Conservation (phyloP, 169 alveolate genomes). For the Plasmodium blacklocki region DNA sequence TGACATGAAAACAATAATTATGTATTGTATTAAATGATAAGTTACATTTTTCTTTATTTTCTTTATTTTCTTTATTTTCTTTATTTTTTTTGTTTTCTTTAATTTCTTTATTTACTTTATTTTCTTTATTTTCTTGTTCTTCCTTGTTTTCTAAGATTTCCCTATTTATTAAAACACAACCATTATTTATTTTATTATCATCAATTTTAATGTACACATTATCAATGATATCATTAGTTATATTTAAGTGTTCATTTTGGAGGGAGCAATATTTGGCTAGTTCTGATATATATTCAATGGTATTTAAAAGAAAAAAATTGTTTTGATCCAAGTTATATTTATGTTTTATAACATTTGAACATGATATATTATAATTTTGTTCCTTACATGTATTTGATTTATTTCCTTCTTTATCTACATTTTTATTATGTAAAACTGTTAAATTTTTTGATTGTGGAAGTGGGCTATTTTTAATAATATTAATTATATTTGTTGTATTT, state of each 20-base stretch:
- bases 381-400: background rate
- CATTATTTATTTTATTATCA: constrained; percentile 47
- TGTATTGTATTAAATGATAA: background rate
- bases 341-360: background rate
- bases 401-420: background rate
- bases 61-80: background rate
- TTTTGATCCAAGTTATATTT: background rate
- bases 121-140: background rate
- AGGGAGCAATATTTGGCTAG: constrained; percentile 21
- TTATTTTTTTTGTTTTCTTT: background rate
- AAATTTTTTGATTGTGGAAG: constrained; percentile 7
- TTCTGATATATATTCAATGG: constrained; percentile 21
- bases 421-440: background rate
- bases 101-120: background rate
- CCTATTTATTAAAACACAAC: constrained; percentile 31
- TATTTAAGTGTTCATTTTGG: constrained; percentile 28
- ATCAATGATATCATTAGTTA: constrained; percentile 67
- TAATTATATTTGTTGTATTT: background rate
- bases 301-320: constrained; percentile 1
- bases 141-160: background rate
- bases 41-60: background rate
- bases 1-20: constrained; percentile 2
- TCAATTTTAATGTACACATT: constrained; percentile 41
- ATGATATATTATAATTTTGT: background rate
- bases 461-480: background rate